phyloP scores from a whole-genome alignment of 1,284 basidiomycete species.

The Microbotryomycetes sp. region DNA sequence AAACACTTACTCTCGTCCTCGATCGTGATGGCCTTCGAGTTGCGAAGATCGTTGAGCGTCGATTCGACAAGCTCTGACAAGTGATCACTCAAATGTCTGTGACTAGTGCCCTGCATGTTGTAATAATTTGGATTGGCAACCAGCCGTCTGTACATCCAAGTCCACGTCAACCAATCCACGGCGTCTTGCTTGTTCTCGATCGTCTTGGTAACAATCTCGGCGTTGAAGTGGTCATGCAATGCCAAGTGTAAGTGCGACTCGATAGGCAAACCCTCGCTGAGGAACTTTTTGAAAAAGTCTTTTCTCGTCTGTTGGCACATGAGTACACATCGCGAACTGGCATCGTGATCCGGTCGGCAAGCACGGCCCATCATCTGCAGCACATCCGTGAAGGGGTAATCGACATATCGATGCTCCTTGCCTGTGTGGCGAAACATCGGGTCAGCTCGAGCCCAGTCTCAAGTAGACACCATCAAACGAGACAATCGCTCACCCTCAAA shows the following conservation, averaged over 20 bases:
- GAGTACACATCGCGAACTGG: conserved; percentile 80
- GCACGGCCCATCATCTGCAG: conserved; percentile 98
- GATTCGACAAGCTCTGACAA: conserved; percentile 93
- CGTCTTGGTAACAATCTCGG: conserved; percentile 96
- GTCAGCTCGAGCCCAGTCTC: not conserved
- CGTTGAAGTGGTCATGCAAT: conserved; percentile 94
- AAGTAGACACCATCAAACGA: not conserved
- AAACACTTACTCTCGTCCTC: conserved; percentile 54
- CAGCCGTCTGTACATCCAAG: conserved; percentile 93
- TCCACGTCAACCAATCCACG: conserved; percentile 81
- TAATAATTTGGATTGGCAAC: conserved; percentile 76
- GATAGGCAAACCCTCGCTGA: conserved; percentile 94
- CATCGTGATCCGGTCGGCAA: conserved; percentile 78
- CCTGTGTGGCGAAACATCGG: not conserved
- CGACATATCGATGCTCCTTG: conserved; percentile 85
- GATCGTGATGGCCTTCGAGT: conserved; percentile 90
- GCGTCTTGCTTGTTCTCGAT: conserved; percentile 87
- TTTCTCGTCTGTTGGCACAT: conserved; percentile 81
- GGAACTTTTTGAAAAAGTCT: conserved; percentile 82
- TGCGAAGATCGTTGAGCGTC: conserved; percentile 82
- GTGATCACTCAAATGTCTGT: conserved; percentile 87
- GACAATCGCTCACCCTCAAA: conserved; percentile 68
- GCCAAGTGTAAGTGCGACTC: conserved; percentile 83
- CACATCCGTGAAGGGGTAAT: conserved; percentile 95
- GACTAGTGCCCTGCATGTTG: conserved; percentile 72